Base-by-base conservation (phyloP, 805 yeast species). In the Alloascoidea africana region DNA sequence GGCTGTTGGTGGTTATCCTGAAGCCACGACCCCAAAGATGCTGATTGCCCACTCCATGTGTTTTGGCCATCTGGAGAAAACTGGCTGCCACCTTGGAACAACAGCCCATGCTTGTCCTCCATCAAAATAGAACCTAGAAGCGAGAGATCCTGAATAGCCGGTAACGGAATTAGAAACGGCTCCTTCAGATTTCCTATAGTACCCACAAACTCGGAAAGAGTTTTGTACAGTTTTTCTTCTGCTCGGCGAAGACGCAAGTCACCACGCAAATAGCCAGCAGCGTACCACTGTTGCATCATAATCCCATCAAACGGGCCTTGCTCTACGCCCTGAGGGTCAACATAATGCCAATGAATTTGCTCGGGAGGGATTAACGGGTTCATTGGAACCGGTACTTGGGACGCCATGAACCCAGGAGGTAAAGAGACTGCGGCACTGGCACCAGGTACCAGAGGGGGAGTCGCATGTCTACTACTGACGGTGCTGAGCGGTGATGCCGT, bases 271-370 rank as follows among this genome's bases (percentile, higher is more conserved):
- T 77, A 81, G 2, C 74, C 72, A 33, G 66, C 67, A 5, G 67
- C 50, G 41, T 68, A 72, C 95, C 95, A 84, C 37, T 62, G 72
- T 44, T 81, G 87, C 95, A 84, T 84, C 56, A 68, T 57, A 17
- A 56, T 53, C 2, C 87, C 85, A 35, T 63, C 62, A 55, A 84
- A 84, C 2, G 95, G 94, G 16, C 95, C 95, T 52, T 83, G 94
- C 43, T 73, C 75, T 37, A 57, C 65, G 3, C 81, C 83, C 32
- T 65, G 54, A 0, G 83, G 74, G 53, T 84, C 95, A 39, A 76
- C 58, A 53, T 84, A 84, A 41, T 59, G 58, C 95, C 95, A 84
- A 36, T 65, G 58, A 45, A 76, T 63, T 37, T 61, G 54, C 18
- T 53, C 60, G 2, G 73, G 65, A 2, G 58, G 48, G 11, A 66